Evolutionary conservation across 805 yeast species (phyloP).

Genomic region (Candida sanyiensis): DNA sequence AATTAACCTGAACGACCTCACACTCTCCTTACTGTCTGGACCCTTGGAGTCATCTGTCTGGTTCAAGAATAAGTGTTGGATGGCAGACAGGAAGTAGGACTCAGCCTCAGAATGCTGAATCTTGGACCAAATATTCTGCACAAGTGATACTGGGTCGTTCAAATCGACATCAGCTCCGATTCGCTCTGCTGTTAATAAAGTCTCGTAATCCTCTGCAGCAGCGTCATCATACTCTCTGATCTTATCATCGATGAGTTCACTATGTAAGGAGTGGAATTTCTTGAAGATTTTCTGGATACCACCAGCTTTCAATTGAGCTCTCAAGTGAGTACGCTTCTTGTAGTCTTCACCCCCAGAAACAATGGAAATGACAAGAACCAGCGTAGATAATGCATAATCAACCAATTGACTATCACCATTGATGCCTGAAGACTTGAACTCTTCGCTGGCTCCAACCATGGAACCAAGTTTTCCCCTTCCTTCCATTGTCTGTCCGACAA

Average conservation of each 20-base stretch:
- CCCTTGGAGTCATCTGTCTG: conserved; percentile 34
- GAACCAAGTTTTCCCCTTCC: conserved; percentile 91
- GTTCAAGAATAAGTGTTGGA: conserved; percentile 47
- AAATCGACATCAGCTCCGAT: conserved; percentile 38
- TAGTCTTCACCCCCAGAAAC: conserved; percentile 34
- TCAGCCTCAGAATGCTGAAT: conserved; percentile 48
- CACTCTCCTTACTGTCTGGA: conserved; percentile 39
- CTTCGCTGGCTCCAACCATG: conserved; percentile 87
- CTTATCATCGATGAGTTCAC: conserved; percentile 58
- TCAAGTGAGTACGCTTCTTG: conserved; percentile 46
- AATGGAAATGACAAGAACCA: conserved; percentile 65
- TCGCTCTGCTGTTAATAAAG: conserved; percentile 33
- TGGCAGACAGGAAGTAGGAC: conserved; percentile 44
- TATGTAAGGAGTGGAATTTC: conserved; percentile 45
- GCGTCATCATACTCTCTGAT: conserved; percentile 54
- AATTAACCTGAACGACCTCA: conserved; percentile 53
- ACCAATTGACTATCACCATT: conserved; percentile 56
- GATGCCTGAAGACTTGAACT: conserved; percentile 46
- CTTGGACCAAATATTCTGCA: conserved; percentile 55
- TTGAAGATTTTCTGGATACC: conserved; percentile 50
- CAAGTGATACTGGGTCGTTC: conserved; percentile 58
- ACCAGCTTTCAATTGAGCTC: conserved; percentile 53
- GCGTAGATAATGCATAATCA: conserved; percentile 67
- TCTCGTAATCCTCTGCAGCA: conserved; percentile 51
- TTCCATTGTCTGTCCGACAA: conserved; percentile 61